These are phyloP conservation scores for Saccharum hybrid DNA, from an alignment of 202 grass and related monocot species.

Conservation along the genomic window DNA sequence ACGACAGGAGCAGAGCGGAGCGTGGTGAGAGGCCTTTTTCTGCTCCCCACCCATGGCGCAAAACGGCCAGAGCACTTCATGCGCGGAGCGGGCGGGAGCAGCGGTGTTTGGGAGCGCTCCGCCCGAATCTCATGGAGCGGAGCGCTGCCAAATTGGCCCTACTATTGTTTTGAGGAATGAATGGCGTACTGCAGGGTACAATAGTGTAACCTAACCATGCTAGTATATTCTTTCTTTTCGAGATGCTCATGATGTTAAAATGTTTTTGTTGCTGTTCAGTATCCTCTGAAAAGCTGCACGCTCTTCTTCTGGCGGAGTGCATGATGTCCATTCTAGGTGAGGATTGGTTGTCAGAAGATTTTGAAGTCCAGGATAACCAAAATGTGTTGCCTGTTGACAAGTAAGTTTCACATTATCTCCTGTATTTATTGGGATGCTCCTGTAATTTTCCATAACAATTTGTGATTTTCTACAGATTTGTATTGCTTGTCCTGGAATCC, in stretches of 20 bases:
- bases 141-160: background rate
- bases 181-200: background rate
- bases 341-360: constrained; percentile 83
- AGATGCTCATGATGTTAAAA: constrained; percentile 28
- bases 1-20: background rate
- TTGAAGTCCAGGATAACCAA: constrained; percentile 46
- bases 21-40: background rate
- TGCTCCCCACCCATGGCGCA: background rate
- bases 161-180: background rate
- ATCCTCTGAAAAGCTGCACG: constrained; percentile 90
- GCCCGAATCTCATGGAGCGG: background rate
- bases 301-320: constrained; percentile 83
- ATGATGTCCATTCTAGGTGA: constrained; percentile 94
- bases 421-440: background rate
- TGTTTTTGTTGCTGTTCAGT: constrained; percentile 48
- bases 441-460: constrained; percentile 28
- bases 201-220: background rate
- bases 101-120: background rate
- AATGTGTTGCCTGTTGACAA: constrained; percentile 81
- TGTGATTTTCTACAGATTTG: constrained; percentile 69
- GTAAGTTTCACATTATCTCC: constrained; percentile 49
- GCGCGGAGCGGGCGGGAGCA: background rate
- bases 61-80: background rate
- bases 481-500: constrained; percentile 84
- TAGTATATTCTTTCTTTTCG: constrained; percentile 17